phyloP scores from a whole-genome alignment of 2,329 filamentous ascomycete species.

The Emergomyces pasteurianus region DNA sequence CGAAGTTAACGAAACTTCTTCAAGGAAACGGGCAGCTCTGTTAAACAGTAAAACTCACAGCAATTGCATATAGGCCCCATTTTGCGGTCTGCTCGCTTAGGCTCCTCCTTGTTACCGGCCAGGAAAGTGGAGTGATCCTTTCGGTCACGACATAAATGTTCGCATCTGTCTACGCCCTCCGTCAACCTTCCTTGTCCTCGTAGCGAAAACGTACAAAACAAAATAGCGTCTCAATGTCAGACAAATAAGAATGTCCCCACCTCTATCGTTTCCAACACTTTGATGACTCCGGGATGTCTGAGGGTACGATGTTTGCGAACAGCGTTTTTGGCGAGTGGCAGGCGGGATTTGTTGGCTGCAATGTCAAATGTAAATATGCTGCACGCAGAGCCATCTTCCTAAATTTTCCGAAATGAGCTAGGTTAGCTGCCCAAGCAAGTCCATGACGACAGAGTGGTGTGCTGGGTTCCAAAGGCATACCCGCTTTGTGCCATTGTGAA shows the following conservation, averaged over 20 bases:
- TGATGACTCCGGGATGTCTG: slow-evolving; percentile 87
- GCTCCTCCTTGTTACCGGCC: slow-evolving; percentile 82
- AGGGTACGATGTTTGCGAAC: slow-evolving; percentile 87
- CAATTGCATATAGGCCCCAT: slow-evolving; percentile 84
- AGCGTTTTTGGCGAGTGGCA: slow-evolving; percentile 85
- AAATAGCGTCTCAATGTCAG: neutral
- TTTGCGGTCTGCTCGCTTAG: slow-evolving; percentile 85
- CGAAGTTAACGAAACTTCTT: neutral
- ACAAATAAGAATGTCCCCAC: slow-evolving; percentile 35
- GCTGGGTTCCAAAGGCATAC: slow-evolving; percentile 38
- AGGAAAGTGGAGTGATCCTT: slow-evolving; percentile 70
- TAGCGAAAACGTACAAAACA: neutral
- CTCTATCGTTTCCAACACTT: slow-evolving; percentile 88
- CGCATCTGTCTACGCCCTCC: slow-evolving; percentile 58
- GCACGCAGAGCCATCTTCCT: slow-evolving; percentile 91
- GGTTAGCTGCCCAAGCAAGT: slow-evolving; percentile 5
- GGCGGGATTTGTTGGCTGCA: slow-evolving; percentile 60
- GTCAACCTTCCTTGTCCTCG: slow-evolving; percentile 8
- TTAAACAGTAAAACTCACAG: slow-evolving; percentile 41
- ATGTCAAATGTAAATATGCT: slow-evolving; percentile 97
- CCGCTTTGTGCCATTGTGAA: slow-evolving; percentile 86
- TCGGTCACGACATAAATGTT: slow-evolving; percentile 97
- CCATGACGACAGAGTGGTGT: neutral
- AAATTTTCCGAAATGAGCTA: slow-evolving; percentile 10
- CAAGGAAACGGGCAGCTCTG: neutral